Base-by-base conservation (phyloP, 176 grass and related monocot genomes). In the Oryza longistaminata region DNA sequence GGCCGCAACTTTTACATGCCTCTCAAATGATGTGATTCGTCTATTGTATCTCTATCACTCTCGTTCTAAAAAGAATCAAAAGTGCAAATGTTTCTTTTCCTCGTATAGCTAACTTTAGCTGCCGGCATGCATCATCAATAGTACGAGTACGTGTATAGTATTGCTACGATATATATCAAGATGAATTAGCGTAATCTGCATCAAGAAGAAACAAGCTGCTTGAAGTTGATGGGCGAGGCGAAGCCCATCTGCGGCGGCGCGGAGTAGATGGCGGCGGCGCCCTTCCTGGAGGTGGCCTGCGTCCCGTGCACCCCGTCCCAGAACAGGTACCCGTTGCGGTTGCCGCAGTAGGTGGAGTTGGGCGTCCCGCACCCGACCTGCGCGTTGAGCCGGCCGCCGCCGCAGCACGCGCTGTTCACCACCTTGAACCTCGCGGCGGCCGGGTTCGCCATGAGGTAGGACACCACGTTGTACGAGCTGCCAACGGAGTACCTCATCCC, bases 241-340 rank as follows among this genome's bases (percentile, higher is more conserved):
- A 87, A 91, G 6, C 81, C 78, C 66, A 76, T 62, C 75, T 74
- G 39, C 34, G 33, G 13, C 6, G 87, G 81, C 11, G 84, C 89
- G 53, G 70, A 77, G 75, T 68, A 91, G 75, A 91, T 91, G 40
- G 80, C 81, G 11, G 24, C 60, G 46, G 87, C 87, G 46, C 82
- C 87, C 83, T 82, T 92, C 66, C 31, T 82, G 31, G 55, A 64
- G 48, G 86, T 64, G 33, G 90, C 82, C 74, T 92, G 90, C 74
- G 90, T 92, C 77, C 81, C 85, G 70, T 91, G 89, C 81, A 88
- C 85, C 45, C 75, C 81, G 77, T 91, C 89, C 89, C 89, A 91
- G 66, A 88, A 91, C 11, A 91, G 24, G 24, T 80, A 72, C 66
- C 61, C n/a, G 25, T 82, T 77, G 46, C 90, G 75, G 68, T 86